Conservation (phyloP, 2,329 filamentous ascomycete genomes). For the Nothomitra cinnamomea region DNA sequence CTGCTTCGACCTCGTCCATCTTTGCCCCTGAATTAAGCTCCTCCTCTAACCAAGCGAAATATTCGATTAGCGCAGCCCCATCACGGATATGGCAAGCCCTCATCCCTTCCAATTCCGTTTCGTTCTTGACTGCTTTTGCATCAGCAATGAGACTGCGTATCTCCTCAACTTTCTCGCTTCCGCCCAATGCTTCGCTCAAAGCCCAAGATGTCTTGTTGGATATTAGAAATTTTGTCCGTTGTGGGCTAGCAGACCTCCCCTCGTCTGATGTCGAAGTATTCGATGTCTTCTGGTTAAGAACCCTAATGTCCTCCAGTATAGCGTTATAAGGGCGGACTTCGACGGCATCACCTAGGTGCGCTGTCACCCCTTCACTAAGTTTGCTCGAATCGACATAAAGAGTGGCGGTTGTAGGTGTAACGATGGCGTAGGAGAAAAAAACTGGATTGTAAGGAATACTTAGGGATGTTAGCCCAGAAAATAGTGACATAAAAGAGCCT, state of each 20-base stretch:
- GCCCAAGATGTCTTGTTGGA: constrained; percentile 91
- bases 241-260: constrained; percentile 18
- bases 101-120: constrained; percentile 81
- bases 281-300: constrained; percentile 31
- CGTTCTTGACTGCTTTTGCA: constrained; percentile 88
- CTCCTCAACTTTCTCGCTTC: constrained; percentile 72
- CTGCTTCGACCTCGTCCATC: constrained; percentile 79
- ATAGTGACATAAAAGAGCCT: background rate
- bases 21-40: constrained; percentile 54
- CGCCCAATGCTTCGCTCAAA: constrained; percentile 68
- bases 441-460: constrained; percentile 93
- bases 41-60: constrained; percentile 93
- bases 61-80: constrained; percentile 76
- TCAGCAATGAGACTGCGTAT: constrained; percentile 74
- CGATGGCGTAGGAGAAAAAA: constrained; percentile 88
- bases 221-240: constrained; percentile 55
- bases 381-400: constrained; percentile 77
- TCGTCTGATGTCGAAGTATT: constrained; percentile 17
- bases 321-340: constrained; percentile 63
- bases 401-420: constrained; percentile 59
- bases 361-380: constrained; percentile 47
- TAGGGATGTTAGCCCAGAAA: background rate
- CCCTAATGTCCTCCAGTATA: constrained; percentile 63
- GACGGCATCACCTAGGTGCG: constrained; percentile 54
- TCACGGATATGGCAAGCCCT: constrained; percentile 84